Evolutionary conservation across 768 basidiomycete genomes (phyloP).

Genomic region (Tulasnella sp.): DNA sequence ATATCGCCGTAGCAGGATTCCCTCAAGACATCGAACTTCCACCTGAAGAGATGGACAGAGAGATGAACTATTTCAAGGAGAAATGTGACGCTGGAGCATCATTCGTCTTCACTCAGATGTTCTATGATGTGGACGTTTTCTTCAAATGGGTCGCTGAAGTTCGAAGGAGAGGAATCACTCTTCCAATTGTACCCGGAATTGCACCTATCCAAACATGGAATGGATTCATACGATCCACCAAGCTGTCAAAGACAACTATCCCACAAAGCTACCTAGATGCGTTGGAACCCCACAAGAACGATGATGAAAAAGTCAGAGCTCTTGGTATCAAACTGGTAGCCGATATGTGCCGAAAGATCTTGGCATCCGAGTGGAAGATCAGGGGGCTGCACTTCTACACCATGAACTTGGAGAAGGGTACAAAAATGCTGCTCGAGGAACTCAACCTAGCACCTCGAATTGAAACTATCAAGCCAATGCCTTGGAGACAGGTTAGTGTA

Average conservation of each 20-base stretch:
- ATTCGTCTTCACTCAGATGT: conserved; percentile 98
- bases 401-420: conserved; percentile 92
- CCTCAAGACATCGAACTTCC: conserved; percentile 69
- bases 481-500: conserved; percentile 77
- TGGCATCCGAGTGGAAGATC: conserved; percentile 68
- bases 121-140: conserved; percentile 88
- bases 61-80: conserved; percentile 76
- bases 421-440: conserved; percentile 89
- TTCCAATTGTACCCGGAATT: conserved; percentile 32
- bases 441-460: conserved; percentile 74
- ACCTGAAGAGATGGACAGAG: conserved; percentile 56
- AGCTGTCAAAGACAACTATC: conserved; percentile 62
- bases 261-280: conserved; percentile 62
- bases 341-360: conserved; percentile 81
- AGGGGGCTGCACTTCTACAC: conserved; percentile 92
- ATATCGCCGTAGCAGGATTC: conserved; percentile 88
- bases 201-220: conserved; percentile 64
- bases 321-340: conserved; percentile 91
- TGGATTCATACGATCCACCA: conserved; percentile 76
- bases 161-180: conserved; percentile 27
- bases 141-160: conserved; percentile 69
- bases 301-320: conserved; percentile 86
- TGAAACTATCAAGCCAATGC: conserved; percentile 87
- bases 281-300: conserved; percentile 75
- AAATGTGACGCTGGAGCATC: conserved; percentile 82